Percentiles rank a stretch among this genome's conserved stretches.
Conservation (phyloP, 2,329 filamentous ascomycete species). For the Pestalotiopsis sp. region DNA sequence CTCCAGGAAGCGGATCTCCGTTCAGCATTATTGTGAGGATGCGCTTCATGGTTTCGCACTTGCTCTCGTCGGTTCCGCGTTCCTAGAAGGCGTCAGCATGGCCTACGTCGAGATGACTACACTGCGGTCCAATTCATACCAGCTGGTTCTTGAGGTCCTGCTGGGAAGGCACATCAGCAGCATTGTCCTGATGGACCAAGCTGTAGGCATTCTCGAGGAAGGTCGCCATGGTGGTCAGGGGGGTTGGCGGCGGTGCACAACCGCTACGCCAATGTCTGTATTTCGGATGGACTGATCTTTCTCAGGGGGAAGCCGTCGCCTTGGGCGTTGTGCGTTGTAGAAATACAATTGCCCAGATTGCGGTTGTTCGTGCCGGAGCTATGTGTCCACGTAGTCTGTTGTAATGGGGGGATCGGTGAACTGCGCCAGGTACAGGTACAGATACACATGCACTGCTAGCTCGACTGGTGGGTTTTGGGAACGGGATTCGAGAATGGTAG, state of each 20-base stretch:
- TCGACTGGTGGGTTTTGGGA: neutral
- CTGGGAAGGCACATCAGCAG: conserved; percentile 85
- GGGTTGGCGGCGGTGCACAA: conserved; percentile 12
- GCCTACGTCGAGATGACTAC: neutral
- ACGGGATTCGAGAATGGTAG: neutral
- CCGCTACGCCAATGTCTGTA: conserved; percentile 5
- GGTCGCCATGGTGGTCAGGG: conserved; percentile 70
- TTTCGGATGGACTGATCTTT: neutral
- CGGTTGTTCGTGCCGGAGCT: neutral
- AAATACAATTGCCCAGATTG: neutral
- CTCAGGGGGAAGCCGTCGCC: neutral
- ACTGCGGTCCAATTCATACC: conserved; percentile 7
- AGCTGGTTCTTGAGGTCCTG: conserved; percentile 91
- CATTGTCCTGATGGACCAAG: conserved; percentile 96
- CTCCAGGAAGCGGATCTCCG: conserved; percentile 90
- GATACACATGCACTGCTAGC: neutral
- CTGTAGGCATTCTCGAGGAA: conserved; percentile 96
- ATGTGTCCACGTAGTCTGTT: conserved; percentile 3
- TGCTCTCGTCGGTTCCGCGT: conserved; percentile 90
- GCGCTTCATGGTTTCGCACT: conserved; percentile 94
- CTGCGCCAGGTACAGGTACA: conserved; percentile 2
- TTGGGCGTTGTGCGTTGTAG: neutral
- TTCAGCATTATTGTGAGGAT: conserved; percentile 98
- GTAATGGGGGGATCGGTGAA: conserved; percentile 6
- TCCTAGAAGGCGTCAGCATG: conserved; percentile 45